Evolutionary conservation across 75 land plant genomes (phyloP), one percentile per base, ranked within the genome.

Genomic region (Pinus albicaulis): DNA sequence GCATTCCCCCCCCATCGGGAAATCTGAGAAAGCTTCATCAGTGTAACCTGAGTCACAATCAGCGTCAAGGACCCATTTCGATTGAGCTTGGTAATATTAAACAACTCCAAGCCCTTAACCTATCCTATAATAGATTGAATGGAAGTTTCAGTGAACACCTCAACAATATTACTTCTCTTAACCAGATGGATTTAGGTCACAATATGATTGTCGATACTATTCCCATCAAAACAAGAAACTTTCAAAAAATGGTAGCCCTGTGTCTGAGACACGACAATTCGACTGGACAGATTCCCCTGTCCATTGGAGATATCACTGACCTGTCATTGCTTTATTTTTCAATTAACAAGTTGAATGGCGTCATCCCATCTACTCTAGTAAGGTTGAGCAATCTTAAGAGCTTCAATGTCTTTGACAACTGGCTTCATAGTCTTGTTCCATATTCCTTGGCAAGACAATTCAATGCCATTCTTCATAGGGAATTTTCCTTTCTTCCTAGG

Each of bases 391-490:
- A 73, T 57, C 86, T 94, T 5, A 75, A 23, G 7, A 63, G 52
- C 56, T 85, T 95, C 76, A 92, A 92, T 69, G 89, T 93, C 34
- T 92, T 94, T n/a, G 74, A 89, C 66, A 93, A 93, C 65, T 79
- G 84, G 22, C 80, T 93, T 1, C 82, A 85, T 20, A 94, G 96
- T 15, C 61, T 87, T 22, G 90, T 93, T 53, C 92, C 92, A 0
- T 26, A 55, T 13, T 44, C 25, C 7, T 87, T 92, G 28, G 56
- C 86, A 22, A 70, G 74, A 16, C 87, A 83, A 53, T 92, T 92
- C 77, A 86, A 83, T 10, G 71, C 87, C 24, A 83, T 86, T 89
- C 3, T 94, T 94, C 75, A 77, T 72, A 53, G 92, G 92, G n/a
- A n/a, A n/a, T n/a, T n/a, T n/a, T n/a, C n/a, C n/a, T n/a, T n/a